Evolutionary conservation across 257 asterid species (phyloP), one percentile per base, ranked within the genome.

Genomic region (Salvia miltiorrhiza): DNA sequence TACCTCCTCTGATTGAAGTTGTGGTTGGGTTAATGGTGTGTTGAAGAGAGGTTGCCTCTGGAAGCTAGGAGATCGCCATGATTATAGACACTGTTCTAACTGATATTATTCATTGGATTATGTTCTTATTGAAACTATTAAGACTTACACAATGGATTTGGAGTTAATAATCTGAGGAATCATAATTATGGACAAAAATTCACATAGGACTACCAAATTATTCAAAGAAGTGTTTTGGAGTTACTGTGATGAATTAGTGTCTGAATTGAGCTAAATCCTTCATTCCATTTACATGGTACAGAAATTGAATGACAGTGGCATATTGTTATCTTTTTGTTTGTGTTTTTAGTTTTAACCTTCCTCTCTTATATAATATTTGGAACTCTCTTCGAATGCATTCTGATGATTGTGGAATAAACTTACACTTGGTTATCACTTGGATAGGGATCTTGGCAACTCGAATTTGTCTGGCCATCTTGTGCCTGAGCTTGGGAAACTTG

Each of bases 401-500:
- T 63, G 13, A 23, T 77, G 57, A 33, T 20, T 41, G 24, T 23
- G 28, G 66, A 65, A 64, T 60, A 73, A 63, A 4, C 72, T 58
- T 63, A 66, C 50, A 23, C 61, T 70, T 63, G 70, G 37, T 45
- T 28, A 40, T 50, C 53, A 13, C 24, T 66, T 73, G 45, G 66
- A 61, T 75, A 88, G 96, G 80, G 96, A 89, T 79, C 91, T 89
- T 43, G 96, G 96, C 35, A 89, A 89, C 83, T 83, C 93, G 45
- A 84, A 87, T 48, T 76, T 89, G 72, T 82, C 87, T 43, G 96
- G 96, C 62, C 85, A 87, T 70, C 81, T 89, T 33, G 90, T 82
- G 58, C 78, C 89, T 28, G 96, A 89, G 65, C 87, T 89, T 49
- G 96, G 92, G 63, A 84, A 84, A 63, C 95, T 89, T 48, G 90